A percentile compares a stretch with the other conserved stretches of the same genome.
These are phyloP conservation scores for Silene uniflora DNA, from an alignment of 148 eudicot species.

Conservation along the genomic window DNA sequence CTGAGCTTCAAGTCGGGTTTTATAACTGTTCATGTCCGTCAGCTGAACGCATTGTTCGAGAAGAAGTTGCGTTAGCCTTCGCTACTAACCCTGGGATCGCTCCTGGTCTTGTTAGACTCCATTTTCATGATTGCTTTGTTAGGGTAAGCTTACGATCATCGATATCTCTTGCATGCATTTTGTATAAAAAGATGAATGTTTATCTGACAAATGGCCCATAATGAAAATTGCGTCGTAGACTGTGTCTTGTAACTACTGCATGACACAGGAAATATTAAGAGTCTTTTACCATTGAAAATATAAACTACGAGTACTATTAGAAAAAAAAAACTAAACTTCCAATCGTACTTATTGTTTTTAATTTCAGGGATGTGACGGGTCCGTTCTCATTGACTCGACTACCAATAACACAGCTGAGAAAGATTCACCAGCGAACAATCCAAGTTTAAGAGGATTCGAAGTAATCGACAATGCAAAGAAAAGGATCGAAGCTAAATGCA, in stretches of 20 bases:
- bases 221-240: no score
- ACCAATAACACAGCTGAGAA: slow-evolving; percentile 63
- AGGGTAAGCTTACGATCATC: slow-evolving; percentile 34
- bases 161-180: background rate
- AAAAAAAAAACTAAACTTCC: background rate
- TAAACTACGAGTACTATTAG: no score
- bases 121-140: slow-evolving; percentile 68
- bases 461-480: slow-evolving; percentile 68
- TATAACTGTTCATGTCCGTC: slow-evolving; percentile 31
- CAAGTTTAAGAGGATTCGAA: slow-evolving; percentile 65
- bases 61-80: slow-evolving; percentile 41
- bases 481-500: slow-evolving; percentile 49
- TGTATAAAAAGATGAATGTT: background rate
- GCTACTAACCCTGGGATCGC: slow-evolving; percentile 36
- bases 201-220: no score
- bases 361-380: slow-evolving; percentile 75
- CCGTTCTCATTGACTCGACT: slow-evolving; percentile 75
- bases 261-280: no score
- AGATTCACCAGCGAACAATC: slow-evolving; percentile 54
- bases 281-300: no score
- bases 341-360: background rate
- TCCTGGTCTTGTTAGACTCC: slow-evolving; percentile 54
- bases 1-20: slow-evolving; percentile 45
- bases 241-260: no score
- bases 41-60: slow-evolving; percentile 45